Conservation (phyloP, 2,329 filamentous ascomycete species). For the Botrytis porri region DNA sequence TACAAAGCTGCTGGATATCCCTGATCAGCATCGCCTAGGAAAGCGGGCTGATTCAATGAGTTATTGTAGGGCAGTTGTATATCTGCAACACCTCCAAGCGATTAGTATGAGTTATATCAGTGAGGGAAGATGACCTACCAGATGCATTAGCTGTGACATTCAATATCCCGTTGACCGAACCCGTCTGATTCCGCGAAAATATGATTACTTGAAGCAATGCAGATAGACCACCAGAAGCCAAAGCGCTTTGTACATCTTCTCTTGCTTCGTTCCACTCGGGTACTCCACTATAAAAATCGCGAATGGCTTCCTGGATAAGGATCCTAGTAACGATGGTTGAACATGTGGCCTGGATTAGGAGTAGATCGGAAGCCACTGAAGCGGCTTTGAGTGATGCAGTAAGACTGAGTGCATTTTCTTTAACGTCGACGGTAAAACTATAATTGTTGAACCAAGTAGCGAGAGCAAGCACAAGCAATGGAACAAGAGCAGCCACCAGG, state of each 20-base stretch:
- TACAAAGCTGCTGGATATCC: constrained; percentile 73
- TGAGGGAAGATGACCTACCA: not conserved
- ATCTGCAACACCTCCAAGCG: constrained; percentile 34
- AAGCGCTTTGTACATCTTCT: constrained; percentile 68
- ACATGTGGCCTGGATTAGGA: constrained; percentile 74
- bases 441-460: constrained; percentile 66
- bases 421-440: constrained; percentile 56
- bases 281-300: constrained; percentile 55
- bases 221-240: constrained; percentile 52
- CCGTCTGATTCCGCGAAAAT: constrained; percentile 66
- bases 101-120: constrained; percentile 3
- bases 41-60: constrained; percentile 54
- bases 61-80: constrained; percentile 60
- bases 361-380: constrained; percentile 73
- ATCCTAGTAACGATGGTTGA: constrained; percentile 67
- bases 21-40: constrained; percentile 54
- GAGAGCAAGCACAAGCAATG: constrained; percentile 74
- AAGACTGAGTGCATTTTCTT: constrained; percentile 63
- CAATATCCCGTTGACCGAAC: constrained; percentile 54
- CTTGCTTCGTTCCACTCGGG: constrained; percentile 60
- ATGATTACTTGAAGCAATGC: constrained; percentile 69
- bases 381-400: constrained; percentile 85
- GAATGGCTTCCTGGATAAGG: constrained; percentile 54
- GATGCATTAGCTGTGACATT: constrained; percentile 56
- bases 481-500: constrained; percentile 68